A percentile compares a stretch with the other conserved stretches of the same genome.
phyloP scores from a whole-genome alignment of 2,329 filamentous ascomycete species.

The Exophiala sp. region DNA sequence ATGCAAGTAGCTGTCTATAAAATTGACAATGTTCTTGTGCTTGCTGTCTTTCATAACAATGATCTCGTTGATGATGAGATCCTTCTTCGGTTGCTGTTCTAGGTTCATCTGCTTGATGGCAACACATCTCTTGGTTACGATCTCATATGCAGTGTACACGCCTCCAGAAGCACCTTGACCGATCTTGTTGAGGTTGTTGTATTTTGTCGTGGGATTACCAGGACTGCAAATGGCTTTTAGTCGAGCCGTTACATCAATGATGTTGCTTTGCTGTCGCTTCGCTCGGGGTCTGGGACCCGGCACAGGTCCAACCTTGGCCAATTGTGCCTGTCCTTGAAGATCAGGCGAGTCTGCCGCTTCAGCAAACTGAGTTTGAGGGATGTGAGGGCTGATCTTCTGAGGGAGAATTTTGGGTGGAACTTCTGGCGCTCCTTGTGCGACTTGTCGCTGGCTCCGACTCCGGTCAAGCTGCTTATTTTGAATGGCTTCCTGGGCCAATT shows the following conservation, averaged over 20 bases:
- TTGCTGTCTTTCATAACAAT: conserved; percentile 99
- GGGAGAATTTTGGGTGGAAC: conserved; percentile 34
- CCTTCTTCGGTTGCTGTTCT: conserved; percentile 97
- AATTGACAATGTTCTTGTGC: conserved; percentile 98
- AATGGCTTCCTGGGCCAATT: conserved; percentile 74
- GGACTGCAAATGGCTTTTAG: conserved; percentile 87
- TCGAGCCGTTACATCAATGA: conserved; percentile 75
- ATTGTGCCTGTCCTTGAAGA: conserved; percentile 33
- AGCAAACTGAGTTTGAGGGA: conserved; percentile 40
- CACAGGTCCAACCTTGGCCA: conserved; percentile 49
- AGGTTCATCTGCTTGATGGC: conserved; percentile 99
- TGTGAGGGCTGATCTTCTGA: conserved; percentile 28
- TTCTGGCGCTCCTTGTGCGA: conserved; percentile 49
- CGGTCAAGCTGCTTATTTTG: conserved; percentile 65
- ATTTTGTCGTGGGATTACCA: conserved; percentile 83
- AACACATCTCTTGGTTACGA: conserved; percentile 78
- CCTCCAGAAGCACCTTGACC: conserved; percentile 96
- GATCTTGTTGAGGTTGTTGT: conserved; percentile 86
- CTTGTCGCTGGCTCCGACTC: conserved; percentile 69
- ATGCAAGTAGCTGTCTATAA: conserved; percentile 93
- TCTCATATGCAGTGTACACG: conserved; percentile 87
- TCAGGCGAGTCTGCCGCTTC: conserved; percentile 36
- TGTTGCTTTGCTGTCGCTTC: conserved; percentile 71
- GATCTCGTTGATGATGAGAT: conserved; percentile 98
- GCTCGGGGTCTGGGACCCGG: conserved; percentile 58